Evolutionary conservation across 2,329 filamentous ascomycete species (phyloP).

Genomic region (Penicillium verrucosum): DNA sequence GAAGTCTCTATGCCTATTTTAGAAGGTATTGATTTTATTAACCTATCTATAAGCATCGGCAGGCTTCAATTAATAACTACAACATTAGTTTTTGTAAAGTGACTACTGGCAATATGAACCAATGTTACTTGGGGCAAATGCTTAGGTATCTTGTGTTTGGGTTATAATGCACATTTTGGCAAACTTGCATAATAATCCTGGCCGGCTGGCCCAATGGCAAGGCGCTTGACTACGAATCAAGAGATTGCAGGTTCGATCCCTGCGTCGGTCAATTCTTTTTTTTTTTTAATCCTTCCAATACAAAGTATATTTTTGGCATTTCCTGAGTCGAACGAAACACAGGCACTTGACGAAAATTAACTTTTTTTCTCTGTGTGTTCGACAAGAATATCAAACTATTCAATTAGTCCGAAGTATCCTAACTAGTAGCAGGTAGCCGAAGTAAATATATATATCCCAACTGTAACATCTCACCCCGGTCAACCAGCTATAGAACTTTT

Average conservation of each 20-base stretch:
- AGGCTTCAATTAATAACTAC: too few species aligned
- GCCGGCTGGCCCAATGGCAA: slow-evolving; percentile 49
- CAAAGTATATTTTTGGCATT: background rate
- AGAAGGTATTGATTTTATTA: too few species aligned
- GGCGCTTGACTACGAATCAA: slow-evolving; percentile 54
- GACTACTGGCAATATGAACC: too few species aligned
- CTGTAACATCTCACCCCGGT: accelerated
- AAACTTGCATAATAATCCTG: background rate
- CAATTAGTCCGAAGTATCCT: background rate
- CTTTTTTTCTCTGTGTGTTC: too few species aligned
- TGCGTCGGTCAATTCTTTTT: slow-evolving; percentile 38
- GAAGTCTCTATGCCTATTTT: too few species aligned
- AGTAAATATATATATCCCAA: background rate
- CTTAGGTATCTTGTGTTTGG: background rate
- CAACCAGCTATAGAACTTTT: background rate
- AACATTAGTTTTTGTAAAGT: too few species aligned
- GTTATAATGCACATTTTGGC: background rate
- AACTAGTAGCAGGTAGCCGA: background rate
- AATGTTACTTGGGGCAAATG: too few species aligned
- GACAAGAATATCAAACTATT: too few species aligned
- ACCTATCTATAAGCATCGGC: too few species aligned
- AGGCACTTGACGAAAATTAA: too few species aligned
- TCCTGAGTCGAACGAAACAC: too few species aligned
- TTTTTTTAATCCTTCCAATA: background rate
- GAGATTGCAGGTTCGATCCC: slow-evolving; percentile 50